Base-by-base conservation (phyloP, 805 yeast species). In the Sugiyamaella qingdaonensis region DNA sequence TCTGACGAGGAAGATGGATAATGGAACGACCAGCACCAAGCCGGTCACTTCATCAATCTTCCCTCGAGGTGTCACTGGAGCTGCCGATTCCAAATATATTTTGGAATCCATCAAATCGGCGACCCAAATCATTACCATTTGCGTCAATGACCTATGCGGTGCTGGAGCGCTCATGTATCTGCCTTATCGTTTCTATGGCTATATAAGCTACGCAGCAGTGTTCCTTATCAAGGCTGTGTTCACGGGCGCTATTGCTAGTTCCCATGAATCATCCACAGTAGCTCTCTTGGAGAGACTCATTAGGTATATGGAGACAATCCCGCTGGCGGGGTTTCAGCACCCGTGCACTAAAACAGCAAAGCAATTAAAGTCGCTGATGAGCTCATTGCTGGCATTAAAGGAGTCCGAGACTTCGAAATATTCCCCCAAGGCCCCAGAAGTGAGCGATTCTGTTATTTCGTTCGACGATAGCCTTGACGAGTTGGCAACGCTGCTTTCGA, bases 51-150 rank as follows among this genome's bases (percentile, higher is more conserved):
- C 29, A n/a, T 18, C 37, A 3, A 50, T 60, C 7, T 59, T 59
- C 47, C 63, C 63, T 11, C 37, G 61, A 9, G 62, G 62, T 4
- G 48, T 60, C 16, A 46, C 53, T 4, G 62, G 59, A 4, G 37
- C 61, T 9, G 56, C 62, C 1, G 62, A 60, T 34, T 55, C 63
- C 14, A 59, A 60, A 42, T 59, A 57, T 45, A 59, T 59, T 37
- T 41, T 59, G 14, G 62, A 60, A 32, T 34, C 59, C 13, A 52
- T 55, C 32, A 55, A 57, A 21, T 50, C 62, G 1, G 63, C 63
- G 10, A 43, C 48, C 18, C 53, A 54, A n/a, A 32, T 59, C 13
- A 43, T 59, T 13, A 16, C 42, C 11, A 54, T 59, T 7, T 59
- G 61, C 32, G 53, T 55, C 27, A 55, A 56, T 35, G 49, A 53